Percentiles rank a stretch among this genome's conserved stretches.
Conservation (phyloP, 345 rosid species). For the Diplotaxis tenuifolia region DNA sequence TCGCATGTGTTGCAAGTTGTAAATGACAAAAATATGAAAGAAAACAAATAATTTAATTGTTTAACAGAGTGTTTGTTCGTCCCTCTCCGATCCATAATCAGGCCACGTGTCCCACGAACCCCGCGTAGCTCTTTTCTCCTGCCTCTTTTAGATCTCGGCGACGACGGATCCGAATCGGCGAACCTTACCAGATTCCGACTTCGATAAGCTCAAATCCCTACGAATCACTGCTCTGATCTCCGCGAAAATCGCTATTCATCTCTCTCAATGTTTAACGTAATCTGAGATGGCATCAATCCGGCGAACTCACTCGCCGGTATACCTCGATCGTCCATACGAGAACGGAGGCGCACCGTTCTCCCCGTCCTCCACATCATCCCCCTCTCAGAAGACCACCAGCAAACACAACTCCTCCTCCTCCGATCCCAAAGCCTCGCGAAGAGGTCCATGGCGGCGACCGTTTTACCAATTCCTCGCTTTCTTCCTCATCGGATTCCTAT, state of each 20-base stretch:
- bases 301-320: conserved; percentile 79
- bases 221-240: conserved; percentile 6
- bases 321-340: conserved; percentile 55
- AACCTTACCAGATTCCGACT: neutral
- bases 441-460: conserved; percentile 59
- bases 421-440: conserved; percentile 44
- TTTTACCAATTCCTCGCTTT: conserved; percentile 56
- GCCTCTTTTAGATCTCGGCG: conserved; percentile 29
- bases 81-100: conserved; percentile 4
- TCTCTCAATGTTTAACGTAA: neutral
- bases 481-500: conserved; percentile 60
- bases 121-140: conserved; percentile 17
- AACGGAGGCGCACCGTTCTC: conserved; percentile 45
- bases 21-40: neutral
- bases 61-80: conserved; percentile 10
- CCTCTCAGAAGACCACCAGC: conserved; percentile 37
- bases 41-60: neutral
- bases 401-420: conserved; percentile 52
- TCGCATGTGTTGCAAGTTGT: neutral
- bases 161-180: conserved; percentile 29
- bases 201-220: neutral
- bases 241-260: neutral
- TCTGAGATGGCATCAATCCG: conserved; percentile 80
- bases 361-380: conserved; percentile 23
- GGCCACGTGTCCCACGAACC: conserved; percentile 38